Conservation (phyloP, 2,329 filamentous ascomycete species). For the Penicillium sp. region DNA sequence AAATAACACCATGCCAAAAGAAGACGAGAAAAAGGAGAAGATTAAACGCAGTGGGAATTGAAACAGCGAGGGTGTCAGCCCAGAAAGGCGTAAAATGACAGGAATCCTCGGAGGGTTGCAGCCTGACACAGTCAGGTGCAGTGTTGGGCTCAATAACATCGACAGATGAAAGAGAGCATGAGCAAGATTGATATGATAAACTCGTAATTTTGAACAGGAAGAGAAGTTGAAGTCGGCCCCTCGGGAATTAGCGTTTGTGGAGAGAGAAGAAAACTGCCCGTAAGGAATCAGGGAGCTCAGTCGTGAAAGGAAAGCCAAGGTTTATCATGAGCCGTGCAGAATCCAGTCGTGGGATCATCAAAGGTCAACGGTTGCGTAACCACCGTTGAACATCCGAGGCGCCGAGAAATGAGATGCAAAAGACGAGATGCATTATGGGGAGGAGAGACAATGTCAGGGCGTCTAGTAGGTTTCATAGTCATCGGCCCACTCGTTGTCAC, state of each 20-base stretch:
- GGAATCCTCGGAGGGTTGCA: constrained; percentile 8
- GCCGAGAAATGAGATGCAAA: constrained; percentile 9
- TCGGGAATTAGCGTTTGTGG: constrained; percentile 9
- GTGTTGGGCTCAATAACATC: constrained; percentile 17
- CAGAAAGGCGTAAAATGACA: constrained; percentile 2
- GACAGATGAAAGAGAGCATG: constrained; percentile 22
- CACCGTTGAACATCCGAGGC: constrained; percentile 22
- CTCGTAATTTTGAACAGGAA: constrained; percentile 35
- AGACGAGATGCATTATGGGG: neutral
- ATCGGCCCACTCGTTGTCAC: constrained; percentile 56
- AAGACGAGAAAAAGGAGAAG: constrained; percentile 17
- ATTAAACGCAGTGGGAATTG: constrained; percentile 21
- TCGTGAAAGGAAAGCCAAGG: constrained; percentile 19
- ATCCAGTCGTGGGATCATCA: constrained; percentile 33
- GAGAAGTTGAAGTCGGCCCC: constrained; percentile 22
- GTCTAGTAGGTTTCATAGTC: constrained; percentile 47
- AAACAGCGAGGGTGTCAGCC: constrained; percentile 15
- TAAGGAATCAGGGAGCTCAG: constrained; percentile 18
- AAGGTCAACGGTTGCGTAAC: constrained; percentile 20
- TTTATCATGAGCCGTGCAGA: constrained; percentile 23
- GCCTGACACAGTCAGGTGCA: constrained; percentile 3
- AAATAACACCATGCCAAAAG: constrained; percentile 25
- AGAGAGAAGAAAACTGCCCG: constrained; percentile 16
- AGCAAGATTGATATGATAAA: constrained; percentile 28
- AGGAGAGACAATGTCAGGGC: neutral